These are phyloP conservation scores for Coemansia sp. DNA, from an alignment of 192 early-diverging fungal species.

Conservation along the genomic window DNA sequence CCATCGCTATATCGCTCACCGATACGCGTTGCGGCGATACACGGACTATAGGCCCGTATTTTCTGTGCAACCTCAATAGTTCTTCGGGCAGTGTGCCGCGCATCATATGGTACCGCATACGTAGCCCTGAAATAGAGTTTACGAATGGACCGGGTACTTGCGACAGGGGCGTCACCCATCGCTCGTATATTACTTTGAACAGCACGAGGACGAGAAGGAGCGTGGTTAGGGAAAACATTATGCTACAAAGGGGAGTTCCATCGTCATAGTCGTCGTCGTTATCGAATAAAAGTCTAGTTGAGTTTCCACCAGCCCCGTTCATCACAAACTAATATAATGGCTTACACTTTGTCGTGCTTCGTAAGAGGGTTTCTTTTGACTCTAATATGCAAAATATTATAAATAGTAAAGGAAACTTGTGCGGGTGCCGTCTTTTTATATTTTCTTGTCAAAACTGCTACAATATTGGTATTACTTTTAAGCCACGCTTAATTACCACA, in stretches of 20 bases:
- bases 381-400: no score
- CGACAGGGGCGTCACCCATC: constrained; percentile 46
- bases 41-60: constrained; percentile 36
- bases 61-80: constrained; percentile 15
- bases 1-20: constrained; percentile 20
- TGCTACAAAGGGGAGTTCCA: constrained; percentile 27
- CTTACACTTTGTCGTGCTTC: not conserved
- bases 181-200: constrained; percentile 51
- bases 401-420: no score
- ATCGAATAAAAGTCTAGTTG: constrained; percentile 43
- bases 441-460: no score
- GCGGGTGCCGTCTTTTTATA: no score
- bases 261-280: constrained; percentile 43
- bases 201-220: constrained; percentile 23
- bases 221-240: constrained; percentile 25
- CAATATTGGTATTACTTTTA: no score
- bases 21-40: constrained; percentile 48
- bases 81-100: constrained; percentile 37
- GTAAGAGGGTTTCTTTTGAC: no score
- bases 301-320: constrained; percentile 49
- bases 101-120: constrained; percentile 52
- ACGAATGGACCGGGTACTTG: constrained; percentile 27
- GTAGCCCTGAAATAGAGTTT: constrained; percentile 35
- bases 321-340: constrained; percentile 12
- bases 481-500: no score